Evolutionary conservation across 805 yeast species (phyloP), one percentile per base, ranked within the genome.

Genomic region (Monosporozyma servazzii): DNA sequence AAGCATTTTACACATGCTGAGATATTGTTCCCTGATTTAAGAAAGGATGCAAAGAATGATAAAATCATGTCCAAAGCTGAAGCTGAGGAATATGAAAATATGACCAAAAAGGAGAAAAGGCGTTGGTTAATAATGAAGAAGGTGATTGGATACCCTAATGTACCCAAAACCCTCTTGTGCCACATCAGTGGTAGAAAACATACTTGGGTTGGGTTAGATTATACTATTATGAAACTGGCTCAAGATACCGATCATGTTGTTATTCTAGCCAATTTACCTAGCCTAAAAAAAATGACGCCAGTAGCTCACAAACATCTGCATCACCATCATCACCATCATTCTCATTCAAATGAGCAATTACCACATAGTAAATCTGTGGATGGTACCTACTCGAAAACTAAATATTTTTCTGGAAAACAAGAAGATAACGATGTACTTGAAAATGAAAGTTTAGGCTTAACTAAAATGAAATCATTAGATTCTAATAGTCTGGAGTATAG

Each of bases 151-250:
- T 59, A 52, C 21, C 59, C 63, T 5, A 60, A 58, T 31, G 53
- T 57, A 5, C 67, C 70, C 39, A 71, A 89, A 58, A 75, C 76
- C 1, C 71, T 85, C 5, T 61, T 86, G 62, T 80, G 83, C 29
- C 84, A 84, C 61, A 71, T 86, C 30, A 74, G 82, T 56, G 95
- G 88, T 2, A 70, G 91, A 53, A 74, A 71, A 51, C 91, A 86
- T 68, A 83, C 93, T 0, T 86, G 95, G 95, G 88, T 84, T 10
- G 81, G 88, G 1, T 65, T 86, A 27, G 95, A 86, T 64, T 86
- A 86, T 82, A 70, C 79, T 6, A 66, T 85, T 50, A 72, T 72
- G 46, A 69, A 73, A 42, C 67, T 83, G 11, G 65, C 83, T 3
- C 80, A 77, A 56, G 71, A 81, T 57, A 87, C 88, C 8, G 95